Base-by-base conservation (phyloP, 73 alveolate species). In the Stentor coeruleus region DNA sequence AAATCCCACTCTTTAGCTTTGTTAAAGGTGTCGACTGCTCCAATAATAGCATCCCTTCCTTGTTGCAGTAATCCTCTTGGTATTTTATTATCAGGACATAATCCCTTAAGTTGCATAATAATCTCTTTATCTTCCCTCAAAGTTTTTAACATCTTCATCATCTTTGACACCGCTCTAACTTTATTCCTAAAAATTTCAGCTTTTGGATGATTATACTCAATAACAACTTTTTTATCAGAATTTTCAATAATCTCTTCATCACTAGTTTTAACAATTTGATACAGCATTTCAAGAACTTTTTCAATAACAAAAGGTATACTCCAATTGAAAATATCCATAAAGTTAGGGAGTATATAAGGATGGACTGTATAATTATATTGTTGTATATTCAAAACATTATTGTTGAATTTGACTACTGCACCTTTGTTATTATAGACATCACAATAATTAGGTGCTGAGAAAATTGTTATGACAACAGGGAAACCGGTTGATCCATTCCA, bases 401-500 rank as follows among this genome's bases (percentile, higher is more conserved):
- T 89, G 59, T 93, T 87, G 81, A 95, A 93, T 88, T 93, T 95
- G 35, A 95, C 92, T 42, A 95, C 92, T 3, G 99, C 99, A 15
- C 96, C 99, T 82, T 95, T 95, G 81, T 95, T 95, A 77, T 92
- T 92, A 82, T 95, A 95, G 59, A 95, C 99, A 93, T 95, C 99
- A 79, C 99, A 95, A 77, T 95, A 95, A 86, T 95, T 95, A 3
- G 99, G 99, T 2, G 99, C 99, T 37, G 94, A 81, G 76, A 95
- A 95, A 3, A 95, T 91, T 3, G 99, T 95, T 41, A 95, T 93
- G 38, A 95, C 98, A 3, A 92, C 97, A 26, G 99, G 99, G 84
- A 95, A 95, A 36, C 91, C 98, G 26, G 87, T 74, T 58, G 83
- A 74, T 33, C 94, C 96, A 87, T 95, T 94, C 98, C 99, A 95